Evolutionary conservation across 768 basidiomycete species (phyloP), one percentile per base, ranked within the genome.

Genomic region (Phylloporus arenicola): DNA sequence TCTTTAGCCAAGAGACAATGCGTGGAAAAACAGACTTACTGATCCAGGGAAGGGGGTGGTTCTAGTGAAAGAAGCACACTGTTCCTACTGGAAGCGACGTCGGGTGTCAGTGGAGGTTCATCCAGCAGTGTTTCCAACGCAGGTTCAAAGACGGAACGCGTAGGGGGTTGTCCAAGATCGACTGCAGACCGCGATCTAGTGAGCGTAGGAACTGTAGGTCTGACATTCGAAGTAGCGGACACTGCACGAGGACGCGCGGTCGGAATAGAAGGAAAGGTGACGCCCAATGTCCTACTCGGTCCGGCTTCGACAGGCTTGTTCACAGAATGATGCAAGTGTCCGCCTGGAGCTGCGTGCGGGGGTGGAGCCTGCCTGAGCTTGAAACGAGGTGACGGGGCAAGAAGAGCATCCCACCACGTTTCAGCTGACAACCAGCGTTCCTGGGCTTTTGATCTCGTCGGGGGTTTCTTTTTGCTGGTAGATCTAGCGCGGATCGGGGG

Each of bases 401-500:
- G 65, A 9, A 90, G 59, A 0, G 86, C 87, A 55, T 90, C 86
- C 66, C 88, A 91, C 86, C 87, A 88, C 16, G 83, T 82, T 68
- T 89, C 86, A 0, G 86, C 79, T 3, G 82, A 79, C 2, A 88
- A 59, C 85, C 84, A 88, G 6, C 81, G 72, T 27, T 86, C 82
- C 54, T 73, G 79, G 12, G 71, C 71, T 58, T 74, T 80, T 22
- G 69, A 55, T 37, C 64, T 53, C 43, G 50, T 50, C 1, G 47
- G 53, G n/a, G 56, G 57, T 25, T 58, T 54, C 57, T 59, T 56
- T 51, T 61, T 65, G 27, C 50, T 19, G 14, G 47, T 5, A 3
- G 58, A 57, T 34, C 53, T 53, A 9, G 44, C 29, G 14, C 54
- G 53, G 24, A 22, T 48, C 6, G 50, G 40, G 3, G 61, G 51